Evolutionary conservation across 768 basidiomycete species (phyloP).

Genomic region (Boletus speciosus): DNA sequence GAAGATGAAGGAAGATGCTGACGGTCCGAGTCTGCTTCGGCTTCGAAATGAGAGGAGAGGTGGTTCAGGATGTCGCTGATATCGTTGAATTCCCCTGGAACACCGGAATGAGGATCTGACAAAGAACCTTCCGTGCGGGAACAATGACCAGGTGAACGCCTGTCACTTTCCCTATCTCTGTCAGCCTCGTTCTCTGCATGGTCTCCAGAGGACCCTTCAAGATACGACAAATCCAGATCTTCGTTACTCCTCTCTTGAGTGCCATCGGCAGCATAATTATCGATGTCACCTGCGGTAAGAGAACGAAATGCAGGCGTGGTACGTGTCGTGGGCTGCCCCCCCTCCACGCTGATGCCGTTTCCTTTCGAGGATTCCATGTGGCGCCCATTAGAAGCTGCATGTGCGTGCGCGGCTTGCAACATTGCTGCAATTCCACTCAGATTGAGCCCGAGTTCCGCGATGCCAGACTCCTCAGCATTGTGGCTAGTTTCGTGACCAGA

Average conservation of each 20-base stretch:
- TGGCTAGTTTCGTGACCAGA: constrained; percentile 8
- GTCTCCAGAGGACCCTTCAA: constrained; percentile 33
- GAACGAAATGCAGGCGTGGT: constrained; percentile 78
- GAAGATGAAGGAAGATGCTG: constrained; percentile 39
- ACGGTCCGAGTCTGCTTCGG: constrained; percentile 43
- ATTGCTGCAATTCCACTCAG: constrained; percentile 72
- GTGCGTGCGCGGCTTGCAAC: constrained; percentile 72
- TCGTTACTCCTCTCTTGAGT: constrained; percentile 40
- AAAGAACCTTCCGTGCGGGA: constrained; percentile 31
- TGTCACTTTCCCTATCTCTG: constrained; percentile 43
- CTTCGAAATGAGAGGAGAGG: constrained; percentile 66
- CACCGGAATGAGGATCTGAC: constrained; percentile 43
- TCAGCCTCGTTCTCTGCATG: constrained; percentile 25
- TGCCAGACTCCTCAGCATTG: constrained; percentile 15
- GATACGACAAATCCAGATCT: constrained; percentile 54
- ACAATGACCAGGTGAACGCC: constrained; percentile 27
- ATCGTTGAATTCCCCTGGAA: constrained; percentile 62
- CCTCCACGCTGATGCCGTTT: constrained; percentile 43
- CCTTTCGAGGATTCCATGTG: constrained; percentile 45
- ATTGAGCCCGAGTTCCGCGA: constrained; percentile 48
- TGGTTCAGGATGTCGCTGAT: constrained; percentile 76
- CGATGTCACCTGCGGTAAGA: constrained; percentile 50
- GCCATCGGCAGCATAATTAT: constrained; percentile 20
- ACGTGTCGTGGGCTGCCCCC: constrained; percentile 53
- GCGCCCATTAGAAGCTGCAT: constrained; percentile 47